phyloP scores from a whole-genome alignment of 1,284 basidiomycete genomes.

The Agroathelia rolfsii region DNA sequence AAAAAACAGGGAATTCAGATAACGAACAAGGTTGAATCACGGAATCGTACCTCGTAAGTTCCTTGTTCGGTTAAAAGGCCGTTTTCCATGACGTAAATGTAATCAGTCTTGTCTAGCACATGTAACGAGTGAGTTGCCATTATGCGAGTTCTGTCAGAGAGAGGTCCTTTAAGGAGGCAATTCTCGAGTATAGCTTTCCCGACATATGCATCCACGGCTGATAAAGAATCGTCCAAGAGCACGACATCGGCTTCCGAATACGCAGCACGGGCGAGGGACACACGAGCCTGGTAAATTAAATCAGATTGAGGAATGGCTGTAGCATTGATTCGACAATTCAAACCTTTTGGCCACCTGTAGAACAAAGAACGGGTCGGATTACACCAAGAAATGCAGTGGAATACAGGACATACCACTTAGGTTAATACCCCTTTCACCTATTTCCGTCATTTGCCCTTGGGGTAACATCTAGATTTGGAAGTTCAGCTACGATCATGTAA shows the following conservation, averaged over 20 bases:
- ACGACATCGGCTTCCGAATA: constrained; percentile 71
- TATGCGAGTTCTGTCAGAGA: constrained; percentile 57
- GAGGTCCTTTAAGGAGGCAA: constrained; percentile 46
- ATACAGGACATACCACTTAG: constrained; percentile 35
- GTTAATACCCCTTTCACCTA: constrained; percentile 79
- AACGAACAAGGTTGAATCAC: constrained; percentile 2
- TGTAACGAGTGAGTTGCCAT: constrained; percentile 71
- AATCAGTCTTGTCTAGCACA: constrained; percentile 56
- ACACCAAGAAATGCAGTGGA: constrained; percentile 7
- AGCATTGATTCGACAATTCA: constrained; percentile 2
- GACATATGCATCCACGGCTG: constrained; percentile 66
- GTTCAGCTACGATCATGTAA: too few species aligned
- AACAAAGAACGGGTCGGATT: too few species aligned
- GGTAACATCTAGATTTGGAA: too few species aligned
- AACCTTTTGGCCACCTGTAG: constrained; percentile 44
- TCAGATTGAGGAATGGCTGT: constrained; percentile 16
- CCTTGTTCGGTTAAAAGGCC: constrained; percentile 57
- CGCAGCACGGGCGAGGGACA: constrained; percentile 72
- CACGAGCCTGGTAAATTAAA: constrained; percentile 51
- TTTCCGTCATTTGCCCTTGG: constrained; percentile 64
- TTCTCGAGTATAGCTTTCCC: constrained; percentile 53
- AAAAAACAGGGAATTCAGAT: constrained; percentile 1
- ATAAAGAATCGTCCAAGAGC: constrained; percentile 63
- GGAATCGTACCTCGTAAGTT: constrained; percentile 37
- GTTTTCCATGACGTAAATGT: constrained; percentile 69